Conservation (phyloP, 139 green algal genomes). For the Picochlorum costavermella region DNA sequence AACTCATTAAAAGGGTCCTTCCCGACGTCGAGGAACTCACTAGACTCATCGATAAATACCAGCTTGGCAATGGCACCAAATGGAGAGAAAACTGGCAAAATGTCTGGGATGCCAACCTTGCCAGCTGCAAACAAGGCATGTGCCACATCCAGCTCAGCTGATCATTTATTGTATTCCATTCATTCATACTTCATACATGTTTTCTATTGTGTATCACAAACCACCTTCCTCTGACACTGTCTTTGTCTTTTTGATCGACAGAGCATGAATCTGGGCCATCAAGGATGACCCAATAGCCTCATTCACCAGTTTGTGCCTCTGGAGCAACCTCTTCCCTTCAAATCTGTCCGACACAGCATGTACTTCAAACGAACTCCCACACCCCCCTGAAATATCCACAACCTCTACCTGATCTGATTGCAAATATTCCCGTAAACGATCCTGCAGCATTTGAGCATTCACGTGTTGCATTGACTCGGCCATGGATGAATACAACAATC, state of each 20-base stretch:
- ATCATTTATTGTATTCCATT: background rate
- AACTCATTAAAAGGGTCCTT: slow-evolving; percentile 14
- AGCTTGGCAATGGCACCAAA: slow-evolving; percentile 2
- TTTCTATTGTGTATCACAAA: background rate
- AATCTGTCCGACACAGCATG: slow-evolving; percentile 11
- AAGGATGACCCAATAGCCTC: slow-evolving; percentile 7
- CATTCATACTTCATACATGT: background rate
- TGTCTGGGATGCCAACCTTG: slow-evolving; percentile 8
- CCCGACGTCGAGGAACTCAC: slow-evolving; percentile 7
- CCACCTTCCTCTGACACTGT: background rate
- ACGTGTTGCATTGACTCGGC: too few species aligned
- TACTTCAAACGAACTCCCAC: slow-evolving; percentile 30
- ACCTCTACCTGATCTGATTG: too few species aligned
- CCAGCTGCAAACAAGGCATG: background rate
- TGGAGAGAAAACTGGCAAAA: slow-evolving; percentile 12
- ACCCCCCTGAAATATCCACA: slow-evolving; percentile 9
- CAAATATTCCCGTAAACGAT: too few species aligned
- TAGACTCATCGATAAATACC: background rate
- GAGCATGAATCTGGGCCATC: slow-evolving; percentile 29
- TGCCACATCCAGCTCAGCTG: slow-evolving; percentile 10
- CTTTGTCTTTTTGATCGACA: slow-evolving; percentile 19
- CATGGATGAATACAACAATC: too few species aligned
- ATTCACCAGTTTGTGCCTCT: slow-evolving; percentile 28
- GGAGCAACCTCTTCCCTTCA: slow-evolving; percentile 21
- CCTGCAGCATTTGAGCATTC: too few species aligned